Base-by-base conservation (phyloP, 2,329 filamentous ascomycete species). In the Cladosporium sphaerospermum region DNA sequence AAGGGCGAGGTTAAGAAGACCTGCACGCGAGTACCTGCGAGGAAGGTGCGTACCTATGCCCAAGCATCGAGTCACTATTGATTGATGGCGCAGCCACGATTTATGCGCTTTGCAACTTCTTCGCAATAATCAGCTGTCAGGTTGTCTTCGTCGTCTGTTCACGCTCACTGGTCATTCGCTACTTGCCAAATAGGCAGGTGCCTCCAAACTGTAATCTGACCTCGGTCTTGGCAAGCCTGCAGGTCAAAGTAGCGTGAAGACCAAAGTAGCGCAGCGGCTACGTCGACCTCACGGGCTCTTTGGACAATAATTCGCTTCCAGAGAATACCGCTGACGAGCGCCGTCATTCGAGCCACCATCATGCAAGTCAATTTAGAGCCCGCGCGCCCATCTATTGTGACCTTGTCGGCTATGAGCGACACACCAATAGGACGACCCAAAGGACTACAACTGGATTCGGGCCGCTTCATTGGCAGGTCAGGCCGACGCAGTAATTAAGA, bases 21-120 rank as follows among this genome's bases (percentile, higher is more conserved):
- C 10, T 3, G 8, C 13, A 16, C 18, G 34, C 34, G 10, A 37
- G 10, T 13, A 37, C 10, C 34, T 19, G 45, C 14, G 46, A 23
- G 40, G 45, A n/a, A 41, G 23, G 36, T 13, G 37, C 11, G 45
- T 37, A 33, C 23, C n/a, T 37, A 31, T 23, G 19, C 23, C 28
- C 28, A 32, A 11, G 18, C 14, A 19, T 32, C 45, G 23, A 33
- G 31, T 47, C 32, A 32, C 48, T 51, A 51, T 51, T 10, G 48
- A 51, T 36, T 51, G 23, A 23, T 51, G 44, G 48, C 23, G 40
- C 48, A 28, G 48, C 48, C 48, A 44, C 48, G 14, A n/a, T 51
- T 31, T 40, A 51, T 51, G 40, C 48, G 37, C 28, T 34, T 14
- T 39, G 36, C 28, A 37, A 32, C 40, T 6, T 2, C 34, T 40